Evolutionary conservation across 1,284 basidiomycete genomes (phyloP).

Genomic region (Apiotrichum veenhuisii): DNA sequence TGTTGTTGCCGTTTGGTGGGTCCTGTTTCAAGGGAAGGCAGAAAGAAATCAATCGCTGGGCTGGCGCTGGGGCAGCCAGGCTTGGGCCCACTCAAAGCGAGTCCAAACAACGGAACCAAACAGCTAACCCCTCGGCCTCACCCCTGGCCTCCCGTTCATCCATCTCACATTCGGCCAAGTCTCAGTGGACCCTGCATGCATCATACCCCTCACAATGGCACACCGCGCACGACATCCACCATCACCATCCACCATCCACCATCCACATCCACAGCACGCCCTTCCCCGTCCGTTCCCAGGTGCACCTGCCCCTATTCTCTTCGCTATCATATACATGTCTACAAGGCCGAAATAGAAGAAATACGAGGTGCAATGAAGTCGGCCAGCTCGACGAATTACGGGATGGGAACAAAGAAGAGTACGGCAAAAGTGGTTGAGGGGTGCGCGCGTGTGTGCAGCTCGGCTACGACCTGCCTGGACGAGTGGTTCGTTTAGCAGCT

Average conservation of each 20-base stretch:
- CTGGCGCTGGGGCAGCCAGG: neutral
- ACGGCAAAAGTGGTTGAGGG: neutral
- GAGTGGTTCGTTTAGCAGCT: conserved; percentile 61
- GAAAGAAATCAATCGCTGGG: conserved; percentile 4
- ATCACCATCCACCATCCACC: neutral
- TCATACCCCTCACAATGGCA: neutral
- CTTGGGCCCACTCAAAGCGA: neutral
- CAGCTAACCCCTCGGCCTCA: neutral
- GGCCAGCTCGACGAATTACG: conserved; percentile 4
- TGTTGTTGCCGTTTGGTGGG: neutral
- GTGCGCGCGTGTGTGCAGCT: neutral
- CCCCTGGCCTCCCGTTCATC: no score
- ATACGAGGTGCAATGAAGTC: neutral
- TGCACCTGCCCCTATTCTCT: neutral
- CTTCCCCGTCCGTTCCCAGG: no score
- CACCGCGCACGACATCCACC: neutral
- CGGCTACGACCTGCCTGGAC: neutral
- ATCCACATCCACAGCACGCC: neutral
- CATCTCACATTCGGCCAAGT: no score
- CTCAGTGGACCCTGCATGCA: no score
- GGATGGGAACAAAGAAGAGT: neutral
- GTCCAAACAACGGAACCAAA: conserved; percentile 2
- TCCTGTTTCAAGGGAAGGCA: neutral
- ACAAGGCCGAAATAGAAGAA: conserved; percentile 1
- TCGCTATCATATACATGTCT: conserved; percentile 11